Base-by-base conservation (phyloP, 345 rosid species). In the Erucastrum elatum region DNA sequence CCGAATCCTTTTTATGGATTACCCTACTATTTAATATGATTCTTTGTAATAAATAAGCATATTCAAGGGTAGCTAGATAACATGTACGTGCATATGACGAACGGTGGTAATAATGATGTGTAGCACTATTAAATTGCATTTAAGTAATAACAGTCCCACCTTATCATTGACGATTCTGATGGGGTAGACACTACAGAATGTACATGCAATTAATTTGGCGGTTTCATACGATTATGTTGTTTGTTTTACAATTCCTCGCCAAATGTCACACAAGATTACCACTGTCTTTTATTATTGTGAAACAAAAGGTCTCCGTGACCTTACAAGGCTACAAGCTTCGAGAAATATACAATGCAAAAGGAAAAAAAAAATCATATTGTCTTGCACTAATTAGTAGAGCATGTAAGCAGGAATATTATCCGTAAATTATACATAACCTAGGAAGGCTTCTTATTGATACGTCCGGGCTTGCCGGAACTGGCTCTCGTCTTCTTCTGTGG, bases 401-500 rank as follows among this genome's bases (percentile, higher is more conserved):
- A 41, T 9, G 49, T 46, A 13, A 46, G 53, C 53, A 44, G 11
- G 15, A 44, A 11, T 44, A 27, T 49, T 49, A 0, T 13, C 7
- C 17, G 56, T 49, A 49, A n/a, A 49, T 51, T 15, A 49, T n/a
- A 49, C 46, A 46, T 41, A 29, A 6, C 59, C 26, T 78, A 78
- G 9, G 2, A 0, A 17, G 30, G 53, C 35, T 58, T 65, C 17
- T 56, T 41, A 78, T 68, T 60, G 74, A 16, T 25, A 51, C 64
- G 1, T 33, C 82, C 82, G 3, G 59, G 65, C 70, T 61, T 73
- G 70, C 82, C 82, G 12, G 70, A 16, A 62, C 70, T 79, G 2
- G 1, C 82, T 68, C 55, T 79, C 13, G 77, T 2, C 75, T 79
- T 79, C 41, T 78, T 16, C 37, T 66, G 15, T 44, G 8, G 16